These are phyloP conservation scores for Abortiporus biennis DNA, from an alignment of 1,284 basidiomycete genomes.

Conservation along the genomic window DNA sequence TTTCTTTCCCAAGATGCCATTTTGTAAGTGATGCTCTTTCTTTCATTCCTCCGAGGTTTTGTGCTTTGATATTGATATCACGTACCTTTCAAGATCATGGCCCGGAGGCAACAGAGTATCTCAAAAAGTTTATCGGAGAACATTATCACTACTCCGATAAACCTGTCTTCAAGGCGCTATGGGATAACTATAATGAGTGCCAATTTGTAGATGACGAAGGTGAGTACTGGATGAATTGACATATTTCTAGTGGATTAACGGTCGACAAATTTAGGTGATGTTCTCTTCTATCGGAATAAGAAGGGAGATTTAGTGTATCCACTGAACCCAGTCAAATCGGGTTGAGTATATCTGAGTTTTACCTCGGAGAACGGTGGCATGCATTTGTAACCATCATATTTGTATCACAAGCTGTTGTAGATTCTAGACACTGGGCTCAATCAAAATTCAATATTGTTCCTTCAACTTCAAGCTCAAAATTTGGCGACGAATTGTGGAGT, in stretches of 20 bases:
- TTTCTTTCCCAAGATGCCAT: conserved; percentile 24
- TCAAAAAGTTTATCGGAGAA: conserved; percentile 46
- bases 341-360: no score
- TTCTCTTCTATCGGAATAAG: conserved; percentile 63
- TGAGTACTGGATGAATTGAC: conserved; percentile 6
- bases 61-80: background rate
- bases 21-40: conserved; percentile 13
- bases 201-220: conserved; percentile 67
- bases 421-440: no score
- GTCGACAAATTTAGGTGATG: conserved; percentile 31
- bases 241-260: background rate
- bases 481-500: no score
- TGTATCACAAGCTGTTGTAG: no score
- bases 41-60: background rate
- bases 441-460: no score
- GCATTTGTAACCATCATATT: no score
- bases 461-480: no score
- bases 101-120: conserved; percentile 42
- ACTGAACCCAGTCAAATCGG: no score
- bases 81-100: conserved; percentile 31
- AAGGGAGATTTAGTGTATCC: conserved; percentile 35
- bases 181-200: conserved; percentile 53
- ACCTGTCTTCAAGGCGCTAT: conserved; percentile 46
- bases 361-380: no score
- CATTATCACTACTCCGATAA: conserved; percentile 44